Conservation (phyloP, 2,329 filamentous ascomycete species). For the Fusarium sublunatum region DNA sequence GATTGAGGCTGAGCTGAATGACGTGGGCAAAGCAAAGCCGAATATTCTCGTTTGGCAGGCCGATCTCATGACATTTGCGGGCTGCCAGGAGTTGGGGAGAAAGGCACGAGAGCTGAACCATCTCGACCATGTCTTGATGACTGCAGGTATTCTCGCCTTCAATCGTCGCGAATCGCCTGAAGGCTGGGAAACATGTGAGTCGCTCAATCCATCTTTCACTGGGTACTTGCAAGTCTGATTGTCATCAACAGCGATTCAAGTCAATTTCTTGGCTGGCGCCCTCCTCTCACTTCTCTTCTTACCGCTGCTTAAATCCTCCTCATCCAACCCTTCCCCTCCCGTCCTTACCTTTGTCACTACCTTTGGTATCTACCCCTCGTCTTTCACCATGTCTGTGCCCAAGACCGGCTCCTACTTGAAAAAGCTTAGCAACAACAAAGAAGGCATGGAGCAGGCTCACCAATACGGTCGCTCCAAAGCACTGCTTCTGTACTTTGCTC, state of each 20-base stretch:
- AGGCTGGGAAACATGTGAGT: conserved; percentile 54
- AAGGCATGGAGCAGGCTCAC: conserved; percentile 52
- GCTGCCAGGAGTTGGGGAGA: conserved; percentile 48
- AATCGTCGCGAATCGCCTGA: conserved; percentile 52
- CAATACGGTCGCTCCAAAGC: conserved; percentile 55
- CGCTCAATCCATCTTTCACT: not conserved
- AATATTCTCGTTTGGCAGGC: conserved; percentile 52
- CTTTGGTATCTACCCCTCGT: conserved; percentile 53
- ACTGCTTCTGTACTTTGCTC: conserved; percentile 53
- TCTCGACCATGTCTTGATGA: conserved; percentile 53
- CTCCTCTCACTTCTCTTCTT: conserved; percentile 51
- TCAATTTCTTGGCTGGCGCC: conserved; percentile 53
- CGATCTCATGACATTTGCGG: conserved; percentile 53
- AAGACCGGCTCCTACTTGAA: conserved; percentile 50
- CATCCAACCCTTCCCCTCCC: conserved; percentile 48
- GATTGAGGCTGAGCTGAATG: conserved; percentile 49
- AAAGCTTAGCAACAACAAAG: conserved; percentile 51
- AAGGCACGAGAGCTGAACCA: conserved; percentile 45
- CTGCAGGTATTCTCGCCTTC: conserved; percentile 53
- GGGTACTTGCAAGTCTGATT: not conserved
- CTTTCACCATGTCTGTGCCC: conserved; percentile 52
- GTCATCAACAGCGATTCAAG: conserved; percentile 47
- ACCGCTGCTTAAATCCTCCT: conserved; percentile 49
- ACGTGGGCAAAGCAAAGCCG: conserved; percentile 41
- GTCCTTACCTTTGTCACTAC: conserved; percentile 54